Conservation (phyloP, 2,329 filamentous ascomycete genomes). For the Pezicula neosporulosa region DNA sequence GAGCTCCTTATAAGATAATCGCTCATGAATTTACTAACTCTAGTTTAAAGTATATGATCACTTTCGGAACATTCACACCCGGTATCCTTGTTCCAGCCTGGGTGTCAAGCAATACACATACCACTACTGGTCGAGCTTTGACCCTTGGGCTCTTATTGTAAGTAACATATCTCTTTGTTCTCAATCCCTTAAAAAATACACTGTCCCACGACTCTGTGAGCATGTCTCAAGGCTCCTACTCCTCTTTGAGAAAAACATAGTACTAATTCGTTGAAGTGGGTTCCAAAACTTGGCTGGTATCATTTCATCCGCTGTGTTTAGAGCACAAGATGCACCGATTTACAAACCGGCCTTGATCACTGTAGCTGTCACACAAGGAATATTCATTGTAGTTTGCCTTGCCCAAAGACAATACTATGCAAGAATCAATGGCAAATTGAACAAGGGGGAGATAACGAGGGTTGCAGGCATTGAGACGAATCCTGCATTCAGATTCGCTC, state of each 20-base stretch:
- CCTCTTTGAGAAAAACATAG: no score
- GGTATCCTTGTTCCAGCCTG: slow-evolving; percentile 9
- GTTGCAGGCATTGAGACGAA: slow-evolving; percentile 5
- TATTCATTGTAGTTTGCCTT: slow-evolving; percentile 1
- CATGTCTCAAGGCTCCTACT: no score
- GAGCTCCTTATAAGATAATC: slow-evolving; percentile 3
- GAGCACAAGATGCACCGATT: slow-evolving; percentile 58
- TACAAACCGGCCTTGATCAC: slow-evolving; percentile 60
- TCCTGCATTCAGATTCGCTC: slow-evolving; percentile 5
- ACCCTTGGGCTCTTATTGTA: slow-evolving; percentile 4
- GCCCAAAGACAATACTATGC: slow-evolving; percentile 1
- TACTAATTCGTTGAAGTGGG: no score
- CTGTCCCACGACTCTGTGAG: no score
- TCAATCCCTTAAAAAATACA: no score
- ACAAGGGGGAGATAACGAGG: slow-evolving; percentile 2
- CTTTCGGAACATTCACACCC: slow-evolving; percentile 8
- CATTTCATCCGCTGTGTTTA: slow-evolving; percentile 64
- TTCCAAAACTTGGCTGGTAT: slow-evolving; percentile 59
- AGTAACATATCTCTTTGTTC: no score
- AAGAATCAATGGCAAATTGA: slow-evolving; percentile 2
- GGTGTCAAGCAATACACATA: slow-evolving; percentile 7
- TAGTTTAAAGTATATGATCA: slow-evolving; percentile 9
- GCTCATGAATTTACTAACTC: slow-evolving; percentile 48
- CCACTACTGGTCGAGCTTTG: slow-evolving; percentile 3
- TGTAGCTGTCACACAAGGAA: slow-evolving; percentile 2